Evolutionary conservation across 805 yeast species (phyloP), one percentile per base, ranked within the genome.

Genomic region (Candida tibetensis): DNA sequence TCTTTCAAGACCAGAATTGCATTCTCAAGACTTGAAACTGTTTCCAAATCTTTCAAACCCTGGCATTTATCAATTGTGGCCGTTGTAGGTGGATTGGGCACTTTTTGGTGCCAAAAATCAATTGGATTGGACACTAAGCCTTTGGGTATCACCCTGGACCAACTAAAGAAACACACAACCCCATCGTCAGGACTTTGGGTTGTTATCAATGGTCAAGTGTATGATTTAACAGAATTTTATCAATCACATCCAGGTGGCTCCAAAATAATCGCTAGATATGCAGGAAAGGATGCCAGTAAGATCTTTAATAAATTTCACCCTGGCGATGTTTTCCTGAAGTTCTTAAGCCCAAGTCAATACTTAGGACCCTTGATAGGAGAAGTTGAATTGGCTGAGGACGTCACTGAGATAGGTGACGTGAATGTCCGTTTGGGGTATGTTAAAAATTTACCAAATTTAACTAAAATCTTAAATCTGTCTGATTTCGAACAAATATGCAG

Each of bases 281-380:
- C 69, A 13, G 72, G 75, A 1, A 60, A 60, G 39, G 71, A 66
- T 42, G 95, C 91, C 5, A 82, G 91, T 5, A 81, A 82, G 51
- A 78, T 86, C 8, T 91, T 88, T 55, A 86, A 83, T 42, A 96
- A 95, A 16, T 73, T 91, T 44, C 99, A 91, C 60, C 91, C 98
- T 0, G 77, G 82, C 13, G 95, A 89, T 51, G 84, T 87, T 4
- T 71, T 91, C 37, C 80, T 77, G 18, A 81, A 81, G 53, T 80
- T 79, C 49, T 59, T 86, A 25, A 95, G 60, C 2, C 48, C 52
- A 3, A 53, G 65, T 37, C 55, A 55, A 22, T 68, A 61, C 40
- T 47, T 53, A 30, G 74, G 74, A 0, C 51, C 52, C 5, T 43
- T 58, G 21, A 33, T 45, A 6, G 62, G 60, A 1, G 62, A 56